These are phyloP conservation scores for Lumnitzera littorea DNA, from an alignment of 345 rosid genomes.

Conservation along the genomic window DNA sequence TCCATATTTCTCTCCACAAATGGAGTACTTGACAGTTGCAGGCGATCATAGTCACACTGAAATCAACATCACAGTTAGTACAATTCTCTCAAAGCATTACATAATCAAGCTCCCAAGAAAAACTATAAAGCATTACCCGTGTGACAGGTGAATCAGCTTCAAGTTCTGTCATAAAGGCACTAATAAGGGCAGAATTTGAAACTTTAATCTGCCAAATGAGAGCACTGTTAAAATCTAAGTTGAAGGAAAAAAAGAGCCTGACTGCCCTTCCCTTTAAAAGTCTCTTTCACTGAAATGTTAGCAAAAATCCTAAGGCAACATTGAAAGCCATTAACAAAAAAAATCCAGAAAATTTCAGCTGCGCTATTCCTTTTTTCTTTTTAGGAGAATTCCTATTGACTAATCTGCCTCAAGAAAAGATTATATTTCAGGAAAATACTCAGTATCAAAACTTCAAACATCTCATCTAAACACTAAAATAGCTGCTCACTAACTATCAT, in stretches of 20 bases:
- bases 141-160: slow-evolving; percentile 85
- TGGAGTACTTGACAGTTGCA: slow-evolving; percentile 77
- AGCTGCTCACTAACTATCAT: neutral
- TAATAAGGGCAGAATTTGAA: slow-evolving; percentile 93
- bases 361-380: too few species aligned
- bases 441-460: too few species aligned
- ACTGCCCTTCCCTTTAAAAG: too few species aligned
- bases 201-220: slow-evolving; percentile 71
- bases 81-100: neutral
- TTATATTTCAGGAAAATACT: too few species aligned
- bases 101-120: neutral
- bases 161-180: slow-evolving; percentile 94
- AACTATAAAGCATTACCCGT: slow-evolving; percentile 42
- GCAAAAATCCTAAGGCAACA: too few species aligned
- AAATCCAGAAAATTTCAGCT: too few species aligned
- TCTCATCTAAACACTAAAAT: too few species aligned
- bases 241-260: too few species aligned
- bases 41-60: slow-evolving; percentile 89
- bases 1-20: slow-evolving; percentile 87
- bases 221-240: neutral
- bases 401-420: too few species aligned
- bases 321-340: too few species aligned
- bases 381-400: too few species aligned
- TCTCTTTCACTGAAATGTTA: too few species aligned
- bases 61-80: slow-evolving; percentile 4